Conservation (phyloP, 2,329 filamentous ascomycete genomes). For the Hypoxylon sp. region DNA sequence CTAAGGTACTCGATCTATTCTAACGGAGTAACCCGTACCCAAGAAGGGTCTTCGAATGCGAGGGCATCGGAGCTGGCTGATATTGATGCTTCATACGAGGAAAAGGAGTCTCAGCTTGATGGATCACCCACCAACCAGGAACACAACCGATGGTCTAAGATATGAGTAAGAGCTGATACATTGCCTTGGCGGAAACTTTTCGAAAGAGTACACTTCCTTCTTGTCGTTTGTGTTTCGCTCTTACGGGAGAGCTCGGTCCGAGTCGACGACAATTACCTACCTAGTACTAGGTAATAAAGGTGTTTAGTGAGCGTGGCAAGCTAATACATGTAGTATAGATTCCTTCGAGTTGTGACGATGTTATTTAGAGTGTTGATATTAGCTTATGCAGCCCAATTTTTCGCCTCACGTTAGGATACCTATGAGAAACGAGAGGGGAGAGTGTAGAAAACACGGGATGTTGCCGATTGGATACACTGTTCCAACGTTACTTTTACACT, state of each 20-base stretch:
- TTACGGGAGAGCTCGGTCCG: conserved; percentile 31
- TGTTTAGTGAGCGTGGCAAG: conserved; percentile 28
- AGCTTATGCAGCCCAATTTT: conserved; percentile 32
- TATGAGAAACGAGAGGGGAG: conserved; percentile 30
- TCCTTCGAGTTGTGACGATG: conserved; percentile 14
- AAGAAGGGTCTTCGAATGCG: conserved; percentile 9
- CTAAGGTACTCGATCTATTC: conserved; percentile 32
- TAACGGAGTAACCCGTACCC: conserved; percentile 38
- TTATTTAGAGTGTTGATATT: conserved; percentile 31
- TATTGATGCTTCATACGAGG: conserved; percentile 22
- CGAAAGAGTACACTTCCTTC: neutral
- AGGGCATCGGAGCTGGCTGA: conserved; percentile 12
- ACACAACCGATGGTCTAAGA: conserved; percentile 25
- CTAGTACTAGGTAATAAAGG: conserved; percentile 3
- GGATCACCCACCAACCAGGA: conserved; percentile 23
- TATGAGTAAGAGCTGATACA: conserved; percentile 36
- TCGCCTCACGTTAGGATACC: conserved; percentile 30
- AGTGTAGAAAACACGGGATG: conserved; percentile 30
- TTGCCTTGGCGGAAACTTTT: conserved; percentile 40
- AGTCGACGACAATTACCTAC: conserved; percentile 6
- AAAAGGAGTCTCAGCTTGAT: conserved; percentile 34
- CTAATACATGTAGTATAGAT: too few relatives aligned
- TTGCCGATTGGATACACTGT: conserved; percentile 43
- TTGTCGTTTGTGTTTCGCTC: conserved; percentile 25
- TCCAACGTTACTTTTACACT: conserved; percentile 36